phyloP scores from a whole-genome alignment of 192 early-diverging fungal genomes.

The Kickxella alabastrina region DNA sequence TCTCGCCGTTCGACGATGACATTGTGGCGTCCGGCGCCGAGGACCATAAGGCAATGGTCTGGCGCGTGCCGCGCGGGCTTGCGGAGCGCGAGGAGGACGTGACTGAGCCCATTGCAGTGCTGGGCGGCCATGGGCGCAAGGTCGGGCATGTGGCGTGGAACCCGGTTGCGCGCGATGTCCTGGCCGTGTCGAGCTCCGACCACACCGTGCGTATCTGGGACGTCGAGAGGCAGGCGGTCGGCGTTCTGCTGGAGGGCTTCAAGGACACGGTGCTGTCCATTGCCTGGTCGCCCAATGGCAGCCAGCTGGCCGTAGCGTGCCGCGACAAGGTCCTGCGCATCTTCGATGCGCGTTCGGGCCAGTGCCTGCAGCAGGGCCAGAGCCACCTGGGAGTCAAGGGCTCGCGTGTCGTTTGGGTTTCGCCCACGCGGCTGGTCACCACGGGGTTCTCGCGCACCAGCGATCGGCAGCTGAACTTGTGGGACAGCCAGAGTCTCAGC shows the following conservation, averaged over 20 bases:
- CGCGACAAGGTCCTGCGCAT: conserved; percentile 96
- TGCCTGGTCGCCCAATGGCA: conserved; percentile 84
- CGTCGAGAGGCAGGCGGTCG: conserved; percentile 75
- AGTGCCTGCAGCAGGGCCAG: conserved; percentile 68
- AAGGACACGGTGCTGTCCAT: conserved; percentile 89
- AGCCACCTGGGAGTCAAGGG: conserved; percentile 98
- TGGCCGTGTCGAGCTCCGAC: conserved; percentile 86
- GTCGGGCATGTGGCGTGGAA: conserved; percentile 99
- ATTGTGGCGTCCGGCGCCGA: conserved; percentile 86
- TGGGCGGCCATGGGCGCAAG: conserved; percentile 85
- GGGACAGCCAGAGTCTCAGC: conserved; percentile 68
- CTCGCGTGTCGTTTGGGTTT: conserved; percentile 87
- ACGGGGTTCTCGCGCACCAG: conserved; percentile 92
- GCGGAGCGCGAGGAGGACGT: conserved; percentile 66
- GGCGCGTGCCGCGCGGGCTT: conserved; percentile 84
- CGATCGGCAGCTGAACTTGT: conserved; percentile 92
- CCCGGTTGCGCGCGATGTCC: conserved; percentile 90
- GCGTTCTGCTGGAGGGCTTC: conserved; percentile 77
- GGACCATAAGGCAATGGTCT: conserved; percentile 90
- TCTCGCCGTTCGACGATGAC: conserved; percentile 97
- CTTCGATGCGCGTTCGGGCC: conserved; percentile 86
- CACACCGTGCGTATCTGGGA: conserved; percentile 93
- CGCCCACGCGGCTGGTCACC: conserved; percentile 76
- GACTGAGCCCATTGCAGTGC: conserved; percentile 71
- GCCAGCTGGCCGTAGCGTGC: conserved; percentile 81